Conservation (phyloP, 202 grass and related monocot species). For the Alloteropsis angusta region DNA sequence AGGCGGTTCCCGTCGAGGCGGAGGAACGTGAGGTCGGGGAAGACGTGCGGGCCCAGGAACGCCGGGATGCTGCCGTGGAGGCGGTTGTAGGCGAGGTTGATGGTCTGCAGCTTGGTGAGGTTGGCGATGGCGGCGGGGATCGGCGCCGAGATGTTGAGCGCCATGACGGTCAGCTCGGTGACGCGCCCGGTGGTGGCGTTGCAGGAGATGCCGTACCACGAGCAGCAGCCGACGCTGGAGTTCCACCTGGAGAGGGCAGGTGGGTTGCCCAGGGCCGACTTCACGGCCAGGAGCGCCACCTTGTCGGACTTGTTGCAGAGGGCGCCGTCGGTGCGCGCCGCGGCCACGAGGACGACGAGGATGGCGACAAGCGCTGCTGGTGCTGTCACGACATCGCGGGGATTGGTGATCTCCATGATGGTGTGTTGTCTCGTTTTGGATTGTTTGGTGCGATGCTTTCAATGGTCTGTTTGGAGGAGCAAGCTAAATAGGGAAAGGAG, state of each 20-base stretch:
- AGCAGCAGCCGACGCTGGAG: slow-evolving; percentile 30
- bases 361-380: background rate
- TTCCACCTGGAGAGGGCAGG: slow-evolving; percentile 47
- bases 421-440: too few species aligned
- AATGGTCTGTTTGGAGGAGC: too few species aligned
- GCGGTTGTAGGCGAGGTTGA: slow-evolving; percentile 57
- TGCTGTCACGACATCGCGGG: background rate
- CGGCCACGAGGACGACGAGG: slow-evolving; percentile 10
- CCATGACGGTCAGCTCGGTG: slow-evolving; percentile 31
- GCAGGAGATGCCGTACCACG: slow-evolving; percentile 51
- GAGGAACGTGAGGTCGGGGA: slow-evolving; percentile 40
- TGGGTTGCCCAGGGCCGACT: slow-evolving; percentile 30
- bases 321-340: background rate
- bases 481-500: too few species aligned
- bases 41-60: slow-evolving; percentile 30
- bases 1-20: slow-evolving; percentile 60
- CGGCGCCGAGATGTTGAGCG: slow-evolving; percentile 38
- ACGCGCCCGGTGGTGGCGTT: slow-evolving; percentile 40
- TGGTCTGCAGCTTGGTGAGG: slow-evolving; percentile 28
- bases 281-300: slow-evolving; percentile 30
- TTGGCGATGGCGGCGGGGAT: slow-evolving; percentile 40
- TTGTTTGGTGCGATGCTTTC: too few species aligned
- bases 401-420: too few species aligned
- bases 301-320: slow-evolving; percentile 47
- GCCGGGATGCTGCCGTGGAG: slow-evolving; percentile 38